phyloP scores from a whole-genome alignment of 164 flowering plant genomes.

The Tetracentron sinense region DNA sequence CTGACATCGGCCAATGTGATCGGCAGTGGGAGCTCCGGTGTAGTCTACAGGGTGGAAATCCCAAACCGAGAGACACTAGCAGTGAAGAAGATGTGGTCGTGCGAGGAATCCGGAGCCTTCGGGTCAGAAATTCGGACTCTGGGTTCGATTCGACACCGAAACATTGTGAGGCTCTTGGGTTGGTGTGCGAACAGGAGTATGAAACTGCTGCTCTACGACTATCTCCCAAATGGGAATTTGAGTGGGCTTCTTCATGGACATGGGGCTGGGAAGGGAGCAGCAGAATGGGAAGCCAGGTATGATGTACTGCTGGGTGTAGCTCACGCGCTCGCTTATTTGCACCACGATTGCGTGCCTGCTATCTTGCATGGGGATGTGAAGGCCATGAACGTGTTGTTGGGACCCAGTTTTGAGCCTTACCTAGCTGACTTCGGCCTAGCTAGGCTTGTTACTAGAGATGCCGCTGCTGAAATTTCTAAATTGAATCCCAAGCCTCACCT shows the following conservation, averaged over 20 bases:
- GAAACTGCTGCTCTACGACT: conserved; percentile 79
- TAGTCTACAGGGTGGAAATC: conserved; percentile 68
- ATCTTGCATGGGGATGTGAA: conserved; percentile 94
- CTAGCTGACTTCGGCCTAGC: conserved; percentile 95
- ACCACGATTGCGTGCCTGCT: conserved; percentile 94
- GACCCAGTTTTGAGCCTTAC: conserved; percentile 57
- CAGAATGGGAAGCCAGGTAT: conserved; percentile 82
- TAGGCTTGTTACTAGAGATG: conserved; percentile 34
- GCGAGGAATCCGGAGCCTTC: conserved; percentile 72
- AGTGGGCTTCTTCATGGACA: conserved; percentile 82
- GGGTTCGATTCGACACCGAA: conserved; percentile 83
- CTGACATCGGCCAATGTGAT: conserved; percentile 70
- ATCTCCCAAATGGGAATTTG: conserved; percentile 84
- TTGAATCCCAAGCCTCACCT: conserved; percentile 49
- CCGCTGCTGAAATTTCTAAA: conserved; percentile 24
- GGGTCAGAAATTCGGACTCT: conserved; percentile 67
- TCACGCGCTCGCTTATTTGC: conserved; percentile 86
- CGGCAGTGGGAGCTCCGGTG: conserved; percentile 96
- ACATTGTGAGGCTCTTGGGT: conserved; percentile 80
- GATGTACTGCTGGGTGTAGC: conserved; percentile 74
- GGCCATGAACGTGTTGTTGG: conserved; percentile 84
- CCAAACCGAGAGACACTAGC: conserved; percentile 69
- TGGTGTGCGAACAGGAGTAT: conserved; percentile 61
- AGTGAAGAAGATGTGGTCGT: conserved; percentile 92
- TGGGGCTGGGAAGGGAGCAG: conserved; percentile 58